Percentiles rank a stretch among this genome's conserved stretches.
Evolutionary conservation across 108 stramenopile genomes (phyloP).

Genomic region (Thalassiosira profunda): DNA sequence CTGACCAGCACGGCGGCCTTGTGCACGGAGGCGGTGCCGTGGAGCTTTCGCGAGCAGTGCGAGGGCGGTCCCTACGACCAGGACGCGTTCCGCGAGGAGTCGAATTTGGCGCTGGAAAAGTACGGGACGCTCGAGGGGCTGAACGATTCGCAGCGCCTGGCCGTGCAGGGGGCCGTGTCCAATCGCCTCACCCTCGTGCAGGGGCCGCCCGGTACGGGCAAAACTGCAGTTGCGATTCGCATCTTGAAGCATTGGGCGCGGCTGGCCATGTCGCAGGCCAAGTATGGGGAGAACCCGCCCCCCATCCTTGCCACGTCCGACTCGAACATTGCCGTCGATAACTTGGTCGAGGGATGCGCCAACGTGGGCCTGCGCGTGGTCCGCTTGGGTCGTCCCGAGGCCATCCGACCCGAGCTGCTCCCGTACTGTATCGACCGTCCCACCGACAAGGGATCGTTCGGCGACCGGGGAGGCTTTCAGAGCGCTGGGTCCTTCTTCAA

Average conservation of each 20-base stretch:
- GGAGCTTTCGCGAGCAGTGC: constrained; percentile 66
- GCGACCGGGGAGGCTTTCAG: constrained; percentile 30
- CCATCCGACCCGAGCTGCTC: constrained; percentile 90
- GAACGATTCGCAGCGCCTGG: constrained; percentile 88
- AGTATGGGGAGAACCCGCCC: constrained; percentile 60
- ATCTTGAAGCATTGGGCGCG: constrained; percentile 93
- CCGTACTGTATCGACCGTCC: constrained; percentile 91
- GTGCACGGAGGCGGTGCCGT: constrained; percentile 87
- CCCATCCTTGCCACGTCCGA: constrained; percentile 92
- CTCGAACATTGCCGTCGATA: constrained; percentile 98
- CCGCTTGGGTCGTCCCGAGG: constrained; percentile 94
- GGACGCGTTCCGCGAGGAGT: constrained; percentile 66
- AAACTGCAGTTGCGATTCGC: constrained; percentile 91
- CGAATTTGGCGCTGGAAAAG: constrained; percentile 80
- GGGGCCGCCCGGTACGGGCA: constrained; percentile 89
- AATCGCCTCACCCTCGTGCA: constrained; percentile 92
- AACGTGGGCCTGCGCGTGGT: constrained; percentile 90
- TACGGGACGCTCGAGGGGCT: constrained; percentile 86
- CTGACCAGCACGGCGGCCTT: constrained; percentile 88
- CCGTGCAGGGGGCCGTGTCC: constrained; percentile 88
- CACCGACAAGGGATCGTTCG: constrained; percentile 52
- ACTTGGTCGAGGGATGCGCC: constrained; percentile 95
- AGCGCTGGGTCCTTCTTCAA: constrained; percentile 69
- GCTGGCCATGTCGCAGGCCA: constrained; percentile 55
- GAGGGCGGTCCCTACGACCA: constrained; percentile 50